These are phyloP conservation scores for Crithidia acanthocephali DNA, from an alignment of 208 protist species.

Conservation along the genomic window DNA sequence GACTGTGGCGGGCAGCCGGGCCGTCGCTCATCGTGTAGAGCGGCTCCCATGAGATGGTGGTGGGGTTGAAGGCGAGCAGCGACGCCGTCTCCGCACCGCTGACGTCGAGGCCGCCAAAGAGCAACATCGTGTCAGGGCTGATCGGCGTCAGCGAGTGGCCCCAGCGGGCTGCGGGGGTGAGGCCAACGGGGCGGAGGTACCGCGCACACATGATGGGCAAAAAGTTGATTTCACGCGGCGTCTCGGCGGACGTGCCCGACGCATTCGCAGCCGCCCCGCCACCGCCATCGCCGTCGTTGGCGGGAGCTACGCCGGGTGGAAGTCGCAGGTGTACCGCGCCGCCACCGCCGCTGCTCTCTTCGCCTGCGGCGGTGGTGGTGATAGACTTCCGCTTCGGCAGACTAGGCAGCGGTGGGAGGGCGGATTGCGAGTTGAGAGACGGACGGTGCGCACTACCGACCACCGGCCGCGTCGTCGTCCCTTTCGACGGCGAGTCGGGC, in stretches of 20 bases:
- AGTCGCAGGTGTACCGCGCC: background rate
- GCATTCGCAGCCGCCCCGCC: too few species aligned
- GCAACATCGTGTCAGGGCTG: constrained; percentile 40
- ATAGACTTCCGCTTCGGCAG: background rate
- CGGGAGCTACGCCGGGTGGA: background rate
- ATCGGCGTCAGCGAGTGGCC: constrained; percentile 79
- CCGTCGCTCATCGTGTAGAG: constrained; percentile 34
- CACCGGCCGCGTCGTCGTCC: background rate
- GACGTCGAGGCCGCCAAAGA: constrained; percentile 75
- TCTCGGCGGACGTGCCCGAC: too few species aligned
- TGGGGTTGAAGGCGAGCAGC: constrained; percentile 68
- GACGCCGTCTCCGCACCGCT: constrained; percentile 42
- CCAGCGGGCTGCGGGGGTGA: constrained; percentile 65
- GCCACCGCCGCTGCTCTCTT: background rate
- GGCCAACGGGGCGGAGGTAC: constrained; percentile 63
- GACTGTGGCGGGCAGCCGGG: constrained; percentile 62
- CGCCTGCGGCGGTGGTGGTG: background rate
- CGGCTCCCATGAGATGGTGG: constrained; percentile 74
- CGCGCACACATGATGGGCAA: constrained; percentile 83
- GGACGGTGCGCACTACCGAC: background rate
- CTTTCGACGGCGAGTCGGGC: too few species aligned
- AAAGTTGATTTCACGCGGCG: constrained; percentile 71
- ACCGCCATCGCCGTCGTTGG: too few species aligned
- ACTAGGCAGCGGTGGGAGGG: constrained; percentile 28
- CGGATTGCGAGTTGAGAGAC: constrained; percentile 6